These are phyloP conservation scores for Pseudogymnoascus sp. DNA, from an alignment of 2,329 filamentous ascomycete species.

Conservation along the genomic window DNA sequence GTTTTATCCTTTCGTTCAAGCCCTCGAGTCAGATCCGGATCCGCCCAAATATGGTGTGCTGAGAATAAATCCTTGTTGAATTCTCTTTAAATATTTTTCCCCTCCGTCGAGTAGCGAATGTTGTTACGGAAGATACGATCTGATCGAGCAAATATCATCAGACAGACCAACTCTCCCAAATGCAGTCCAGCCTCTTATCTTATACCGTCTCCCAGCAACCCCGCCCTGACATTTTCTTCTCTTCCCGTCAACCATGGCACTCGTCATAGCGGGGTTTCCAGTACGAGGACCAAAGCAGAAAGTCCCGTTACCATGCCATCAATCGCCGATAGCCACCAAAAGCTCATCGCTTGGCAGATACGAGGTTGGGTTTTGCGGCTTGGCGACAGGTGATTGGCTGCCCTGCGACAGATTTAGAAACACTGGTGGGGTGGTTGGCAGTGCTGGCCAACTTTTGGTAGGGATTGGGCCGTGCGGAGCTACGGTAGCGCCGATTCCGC, in stretches of 20 bases:
- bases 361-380: background rate
- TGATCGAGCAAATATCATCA: background rate
- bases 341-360: background rate
- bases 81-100: background rate
- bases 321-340: background rate
- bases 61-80: background rate
- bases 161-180: background rate
- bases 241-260: background rate
- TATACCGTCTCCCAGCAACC: background rate
- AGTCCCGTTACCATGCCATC: background rate
- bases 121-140: background rate
- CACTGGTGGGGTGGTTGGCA: background rate
- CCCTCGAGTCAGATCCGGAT: background rate
- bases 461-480: background rate
- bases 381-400: background rate
- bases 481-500: background rate
- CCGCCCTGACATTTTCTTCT: background rate
- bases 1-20: background rate
- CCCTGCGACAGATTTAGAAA: background rate
- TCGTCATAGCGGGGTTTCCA: background rate
- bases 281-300: background rate
- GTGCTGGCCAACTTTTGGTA: background rate
- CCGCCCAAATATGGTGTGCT: background rate
- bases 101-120: background rate
- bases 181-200: background rate